phyloP scores from a whole-genome alignment of 2,329 filamentous ascomycete genomes.

The Trichothecium roseum region DNA sequence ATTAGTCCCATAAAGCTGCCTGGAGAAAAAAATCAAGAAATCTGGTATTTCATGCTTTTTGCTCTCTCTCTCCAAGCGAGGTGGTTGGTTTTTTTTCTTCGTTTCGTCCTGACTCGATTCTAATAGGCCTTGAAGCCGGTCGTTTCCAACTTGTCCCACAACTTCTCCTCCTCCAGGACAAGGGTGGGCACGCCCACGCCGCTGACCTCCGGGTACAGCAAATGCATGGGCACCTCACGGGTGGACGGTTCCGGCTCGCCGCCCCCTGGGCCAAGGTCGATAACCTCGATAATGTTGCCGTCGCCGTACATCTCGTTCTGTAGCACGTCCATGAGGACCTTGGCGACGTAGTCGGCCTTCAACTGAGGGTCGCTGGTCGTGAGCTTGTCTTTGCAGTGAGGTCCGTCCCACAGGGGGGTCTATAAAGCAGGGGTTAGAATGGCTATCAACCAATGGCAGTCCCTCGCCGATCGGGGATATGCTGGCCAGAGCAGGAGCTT shows the following conservation, averaged over 20 bases:
- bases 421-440: not conserved
- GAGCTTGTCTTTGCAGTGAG: conserved; percentile 6
- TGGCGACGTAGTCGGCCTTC: conserved; percentile 1
- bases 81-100: too few species aligned
- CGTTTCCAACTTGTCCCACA: not conserved
- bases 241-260: conserved; percentile 5
- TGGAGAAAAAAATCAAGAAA: too few species aligned
- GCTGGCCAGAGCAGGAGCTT: too few species aligned
- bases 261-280: conserved; percentile 6
- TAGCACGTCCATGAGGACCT: conserved; percentile 7
- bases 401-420: conserved; percentile 7
- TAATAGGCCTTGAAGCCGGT: conserved; percentile 1
- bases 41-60: too few species aligned
- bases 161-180: conserved; percentile 1
- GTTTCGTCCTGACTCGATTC: too few species aligned
- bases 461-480: too few species aligned
- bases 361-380: conserved; percentile 5
- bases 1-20: too few species aligned
- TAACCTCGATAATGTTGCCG: conserved; percentile 10
- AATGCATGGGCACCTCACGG: conserved; percentile 6
- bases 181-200: not conserved
- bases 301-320: conserved; percentile 9
- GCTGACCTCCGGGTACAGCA: conserved; percentile 1
- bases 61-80: too few species aligned
- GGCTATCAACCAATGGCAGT: too few species aligned